phyloP scores from a whole-genome alignment of 768 basidiomycete genomes.

The Tephrocybe sp. region DNA sequence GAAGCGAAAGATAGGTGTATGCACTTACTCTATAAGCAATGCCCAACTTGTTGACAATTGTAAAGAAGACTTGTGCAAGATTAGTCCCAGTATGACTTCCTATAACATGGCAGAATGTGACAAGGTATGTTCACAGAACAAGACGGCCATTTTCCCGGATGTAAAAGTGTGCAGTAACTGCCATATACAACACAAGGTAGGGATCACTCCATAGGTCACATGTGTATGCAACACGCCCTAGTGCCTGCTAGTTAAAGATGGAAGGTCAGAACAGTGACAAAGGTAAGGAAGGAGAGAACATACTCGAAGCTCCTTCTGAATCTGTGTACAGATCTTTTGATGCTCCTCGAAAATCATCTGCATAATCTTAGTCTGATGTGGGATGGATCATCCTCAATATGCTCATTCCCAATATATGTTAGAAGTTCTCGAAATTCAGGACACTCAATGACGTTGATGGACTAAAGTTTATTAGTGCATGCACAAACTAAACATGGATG shows the following conservation, averaged over 20 bases:
- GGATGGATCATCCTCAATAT: slow-evolving; percentile 25
- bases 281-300: neutral
- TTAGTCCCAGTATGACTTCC: slow-evolving; percentile 6
- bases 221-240: slow-evolving; percentile 18
- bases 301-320: slow-evolving; percentile 16
- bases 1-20: too few relatives aligned
- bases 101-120: slow-evolving; percentile 16
- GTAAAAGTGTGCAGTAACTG: slow-evolving; percentile 20
- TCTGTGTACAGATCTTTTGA: slow-evolving; percentile 16
- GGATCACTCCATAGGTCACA: slow-evolving; percentile 19
- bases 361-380: slow-evolving; percentile 25
- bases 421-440: slow-evolving; percentile 27
- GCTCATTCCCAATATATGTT: slow-evolving; percentile 18
- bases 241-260: slow-evolving; percentile 14
- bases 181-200: slow-evolving; percentile 16
- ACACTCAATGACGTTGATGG: slow-evolving; percentile 22
- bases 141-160: slow-evolving; percentile 12
- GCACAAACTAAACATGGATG: neutral
- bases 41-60: slow-evolving; percentile 8
- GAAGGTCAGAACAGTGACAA: neutral
- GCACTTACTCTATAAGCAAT: slow-evolving; percentile 7
- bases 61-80: slow-evolving; percentile 16
- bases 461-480: slow-evolving; percentile 13
- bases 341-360: slow-evolving; percentile 19
- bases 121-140: slow-evolving; percentile 10